phyloP scores from a whole-genome alignment of 2,329 filamentous ascomycete species.

The Botrytis elliptica region DNA sequence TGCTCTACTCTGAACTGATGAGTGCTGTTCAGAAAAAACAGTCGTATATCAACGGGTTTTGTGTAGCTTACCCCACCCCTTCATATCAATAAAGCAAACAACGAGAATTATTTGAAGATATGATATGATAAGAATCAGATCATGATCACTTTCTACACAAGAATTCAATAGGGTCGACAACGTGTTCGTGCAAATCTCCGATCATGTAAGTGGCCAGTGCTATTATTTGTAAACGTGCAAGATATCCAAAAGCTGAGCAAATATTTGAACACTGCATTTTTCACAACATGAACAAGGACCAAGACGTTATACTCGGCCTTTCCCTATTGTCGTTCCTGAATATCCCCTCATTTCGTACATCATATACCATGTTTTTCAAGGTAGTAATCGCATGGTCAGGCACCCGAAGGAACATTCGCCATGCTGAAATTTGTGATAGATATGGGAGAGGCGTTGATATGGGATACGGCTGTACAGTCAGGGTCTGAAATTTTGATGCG shows the following conservation, averaged over 20 bases:
- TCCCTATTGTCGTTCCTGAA: slow-evolving; percentile 12
- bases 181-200: slow-evolving; percentile 6
- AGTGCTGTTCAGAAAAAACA: not conserved
- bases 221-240: not conserved
- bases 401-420: slow-evolving; percentile 1
- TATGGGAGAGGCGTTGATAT: not conserved
- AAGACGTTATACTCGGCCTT: not conserved
- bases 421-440: slow-evolving; percentile 11
- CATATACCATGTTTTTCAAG: slow-evolving; percentile 18
- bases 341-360: slow-evolving; percentile 11
- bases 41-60: not conserved
- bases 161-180: not conserved
- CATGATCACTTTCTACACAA: not conserved
- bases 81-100: not conserved
- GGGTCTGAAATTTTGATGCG: not conserved
- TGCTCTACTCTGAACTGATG: not conserved
- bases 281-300: slow-evolving; percentile 14
- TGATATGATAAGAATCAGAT: not conserved
- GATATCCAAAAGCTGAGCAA: slow-evolving; percentile 5
- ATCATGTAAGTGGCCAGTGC: not conserved
- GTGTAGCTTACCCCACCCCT: not conserved
- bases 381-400: slow-evolving; percentile 11
- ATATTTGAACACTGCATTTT: slow-evolving; percentile 19
- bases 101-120: not conserved
- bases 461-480: not conserved